Evolutionary conservation across 352 stramenopile genomes (phyloP), one percentile per base, ranked within the genome.

Genomic region (Saprolegnia parasitica): DNA sequence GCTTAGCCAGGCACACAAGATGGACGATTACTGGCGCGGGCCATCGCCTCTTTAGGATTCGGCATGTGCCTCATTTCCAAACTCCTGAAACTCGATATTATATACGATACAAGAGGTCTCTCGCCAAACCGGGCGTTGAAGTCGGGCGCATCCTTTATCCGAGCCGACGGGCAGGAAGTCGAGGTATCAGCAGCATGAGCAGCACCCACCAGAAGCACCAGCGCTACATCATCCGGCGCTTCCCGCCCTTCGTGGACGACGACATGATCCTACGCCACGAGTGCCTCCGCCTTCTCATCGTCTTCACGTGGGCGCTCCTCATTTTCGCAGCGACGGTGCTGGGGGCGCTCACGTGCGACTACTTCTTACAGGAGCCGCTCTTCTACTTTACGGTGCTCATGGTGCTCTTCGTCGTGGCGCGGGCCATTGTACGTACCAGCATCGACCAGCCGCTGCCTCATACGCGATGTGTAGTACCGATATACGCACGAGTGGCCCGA

Each of bases 401-500:
- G 50, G 76, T 75, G 52, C n/a, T 77, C 0, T 72, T 88, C 29
- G 78, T 86, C 66, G 45, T 89, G 5, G 79, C 63, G 15, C 71
- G 84, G 63, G 77, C 76, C 4, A 57, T 92, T 67, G 81, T 89
- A 61, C 42, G 79, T 71, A 10, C 62, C n/a, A 23, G 26, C 3
- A 37, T 67, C 23, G 13, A 35, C 29, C 29, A 35, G 29, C 29
- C 29, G 29, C 32, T 23, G 18, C 21, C 49, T 26, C 24, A 45
- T 62, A 50, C 49, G 23, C 35, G 24, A 58, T 13, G 54, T 54
- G 26, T 65, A 93, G 84, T 82, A 93, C 70, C 83, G 84, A 5
- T 88, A 82, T 72, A 80, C 73, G 16, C 67, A 90, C n/a, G 47
- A 89, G 18, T 91, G 83, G 83, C 84, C 84, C 9, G 84, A 93